Conservation (phyloP, 345 rosid genomes). For the Aethionema arabicum region DNA sequence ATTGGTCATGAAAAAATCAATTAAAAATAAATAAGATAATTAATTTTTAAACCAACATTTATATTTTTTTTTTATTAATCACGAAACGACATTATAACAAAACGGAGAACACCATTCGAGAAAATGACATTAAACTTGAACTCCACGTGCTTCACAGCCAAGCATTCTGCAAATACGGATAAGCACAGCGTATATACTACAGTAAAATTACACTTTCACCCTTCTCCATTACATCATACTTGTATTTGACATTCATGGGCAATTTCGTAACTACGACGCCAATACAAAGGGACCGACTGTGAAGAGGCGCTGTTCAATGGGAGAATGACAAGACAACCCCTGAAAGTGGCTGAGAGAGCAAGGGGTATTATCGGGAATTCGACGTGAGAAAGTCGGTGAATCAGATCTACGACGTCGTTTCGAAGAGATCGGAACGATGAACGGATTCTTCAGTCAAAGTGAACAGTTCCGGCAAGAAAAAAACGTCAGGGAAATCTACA, state of each 20-base stretch:
- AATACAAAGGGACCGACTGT: not conserved
- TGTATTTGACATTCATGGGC: not conserved
- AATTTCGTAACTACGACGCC: conserved; percentile 14
- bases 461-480: conserved; percentile 27
- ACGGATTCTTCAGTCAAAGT: conserved; percentile 1
- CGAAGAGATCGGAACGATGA: not conserved
- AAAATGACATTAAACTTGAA: conserved; percentile 2
- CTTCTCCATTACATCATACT: not conserved
- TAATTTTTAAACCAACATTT: too few species aligned
- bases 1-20: too few species aligned
- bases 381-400: conserved; percentile 1
- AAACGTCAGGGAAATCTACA: conserved; percentile 35
- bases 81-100: too few species aligned
- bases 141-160: conserved; percentile 44
- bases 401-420: conserved; percentile 7
- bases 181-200: conserved; percentile 23
- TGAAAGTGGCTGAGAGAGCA: not conserved
- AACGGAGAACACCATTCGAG: not conserved
- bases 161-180: conserved; percentile 38
- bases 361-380: not conserved
- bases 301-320: too few species aligned
- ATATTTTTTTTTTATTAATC: too few species aligned
- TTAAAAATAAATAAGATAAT: too few species aligned
- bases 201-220: not conserved
- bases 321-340: not conserved